Conservation (phyloP, 225 moss, liverwort and hornwort genomes). For the Asterella californica region DNA sequence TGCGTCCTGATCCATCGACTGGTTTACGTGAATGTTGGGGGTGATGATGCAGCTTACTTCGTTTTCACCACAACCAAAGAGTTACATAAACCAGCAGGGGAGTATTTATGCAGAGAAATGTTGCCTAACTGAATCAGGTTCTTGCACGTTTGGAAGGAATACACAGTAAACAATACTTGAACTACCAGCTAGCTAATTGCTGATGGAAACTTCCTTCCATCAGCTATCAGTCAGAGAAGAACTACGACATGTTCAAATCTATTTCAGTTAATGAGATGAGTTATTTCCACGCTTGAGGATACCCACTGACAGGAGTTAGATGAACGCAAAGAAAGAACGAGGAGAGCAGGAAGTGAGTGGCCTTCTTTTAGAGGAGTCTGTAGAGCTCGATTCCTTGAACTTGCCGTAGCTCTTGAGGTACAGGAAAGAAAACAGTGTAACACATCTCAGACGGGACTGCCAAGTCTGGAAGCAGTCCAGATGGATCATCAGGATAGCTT, state of each 20-base stretch:
- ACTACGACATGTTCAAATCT: too few relatives aligned
- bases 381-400: too few relatives aligned
- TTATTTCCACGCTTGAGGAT: too few relatives aligned
- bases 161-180: too few relatives aligned
- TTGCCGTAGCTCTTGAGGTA: neutral
- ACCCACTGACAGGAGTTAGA: neutral
- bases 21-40: neutral
- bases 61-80: too few relatives aligned
- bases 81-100: too few relatives aligned
- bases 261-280: too few relatives aligned
- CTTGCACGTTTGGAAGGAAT: neutral
- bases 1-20: neutral
- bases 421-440: neutral
- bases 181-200: too few relatives aligned
- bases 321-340: neutral
- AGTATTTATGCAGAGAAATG: neutral
- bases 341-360: neutral
- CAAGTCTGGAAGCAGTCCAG: neutral
- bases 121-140: neutral
- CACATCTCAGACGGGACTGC: neutral
- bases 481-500: neutral
- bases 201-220: too few relatives aligned
- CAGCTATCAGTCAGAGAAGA: too few relatives aligned
- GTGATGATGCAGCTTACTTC: too few relatives aligned
- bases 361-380: neutral